phyloP scores from a whole-genome alignment of 2,329 filamentous ascomycete species.

The Juglanconis sp. region DNA sequence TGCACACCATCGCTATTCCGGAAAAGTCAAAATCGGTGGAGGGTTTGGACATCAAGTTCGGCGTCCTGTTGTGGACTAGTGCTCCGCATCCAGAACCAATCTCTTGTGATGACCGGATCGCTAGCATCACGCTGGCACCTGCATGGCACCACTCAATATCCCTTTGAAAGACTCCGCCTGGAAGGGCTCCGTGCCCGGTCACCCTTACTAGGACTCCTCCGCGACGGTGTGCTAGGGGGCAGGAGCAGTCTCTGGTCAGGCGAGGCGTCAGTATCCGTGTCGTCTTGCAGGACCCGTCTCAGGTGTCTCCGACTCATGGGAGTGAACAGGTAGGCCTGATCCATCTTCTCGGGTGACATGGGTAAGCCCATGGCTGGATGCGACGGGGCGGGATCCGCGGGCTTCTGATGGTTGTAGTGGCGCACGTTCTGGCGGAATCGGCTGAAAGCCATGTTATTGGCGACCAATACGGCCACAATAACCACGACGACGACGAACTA shows the following conservation, averaged over 20 bases:
- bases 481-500: constrained; percentile 52
- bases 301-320: constrained; percentile 44
- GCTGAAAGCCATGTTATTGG: constrained; percentile 48
- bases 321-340: constrained; percentile 47
- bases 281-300: constrained; percentile 37
- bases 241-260: constrained; percentile 41
- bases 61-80: background rate
- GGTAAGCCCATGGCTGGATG: constrained; percentile 20
- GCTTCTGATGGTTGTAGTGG: constrained; percentile 6
- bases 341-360: constrained; percentile 25
- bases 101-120: background rate
- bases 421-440: constrained; percentile 28
- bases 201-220: constrained; percentile 47
- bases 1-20: background rate
- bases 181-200: constrained; percentile 47
- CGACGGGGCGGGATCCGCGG: constrained; percentile 2
- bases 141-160: constrained; percentile 24
- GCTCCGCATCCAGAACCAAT: background rate
- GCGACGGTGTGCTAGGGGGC: constrained; percentile 44
- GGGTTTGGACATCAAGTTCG: background rate
- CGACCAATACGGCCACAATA: constrained; percentile 44
- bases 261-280: constrained; percentile 52
- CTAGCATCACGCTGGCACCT: too few relatives aligned
- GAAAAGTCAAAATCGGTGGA: background rate
- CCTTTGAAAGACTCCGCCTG: constrained; percentile 43